A percentile compares a stretch with the other conserved stretches of the same genome.
Conservation (phyloP, 192 early-diverging fungal species). For the Dissophora ornata region DNA sequence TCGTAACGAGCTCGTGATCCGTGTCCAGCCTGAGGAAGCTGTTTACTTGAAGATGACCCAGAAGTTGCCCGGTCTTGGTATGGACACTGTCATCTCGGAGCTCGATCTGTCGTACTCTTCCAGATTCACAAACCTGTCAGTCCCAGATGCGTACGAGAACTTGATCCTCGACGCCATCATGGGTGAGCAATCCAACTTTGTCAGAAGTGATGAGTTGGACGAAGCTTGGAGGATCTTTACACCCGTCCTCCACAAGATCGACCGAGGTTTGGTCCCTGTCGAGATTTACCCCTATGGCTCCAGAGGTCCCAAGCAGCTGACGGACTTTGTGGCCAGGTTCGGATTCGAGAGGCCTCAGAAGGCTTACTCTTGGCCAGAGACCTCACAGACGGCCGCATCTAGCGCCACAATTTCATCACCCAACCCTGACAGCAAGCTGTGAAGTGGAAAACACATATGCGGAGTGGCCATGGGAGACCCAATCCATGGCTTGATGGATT, state of each 20-base stretch:
- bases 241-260: constrained; percentile 87
- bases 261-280: constrained; percentile 66
- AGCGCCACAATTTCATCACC: not conserved
- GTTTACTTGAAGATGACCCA: constrained; percentile 90
- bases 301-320: constrained; percentile 83
- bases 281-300: constrained; percentile 84
- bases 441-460: not conserved
- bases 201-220: constrained; percentile 83
- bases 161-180: constrained; percentile 84
- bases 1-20: constrained; percentile 89
- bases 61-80: constrained; percentile 83
- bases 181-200: constrained; percentile 91
- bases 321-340: constrained; percentile 76
- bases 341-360: constrained; percentile 59
- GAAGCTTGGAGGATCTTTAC: constrained; percentile 94
- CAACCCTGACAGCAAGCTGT: constrained; percentile 30
- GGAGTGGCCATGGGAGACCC: no score
- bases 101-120: constrained; percentile 85
- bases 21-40: constrained; percentile 89
- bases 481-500: no score
- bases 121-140: constrained; percentile 81
- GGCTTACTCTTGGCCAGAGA: constrained; percentile 63
- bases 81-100: constrained; percentile 79
- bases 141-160: constrained; percentile 90
- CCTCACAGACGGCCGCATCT: constrained; percentile 31